phyloP scores from a whole-genome alignment of 768 basidiomycete genomes.

The Xerocomellus intermedius region DNA sequence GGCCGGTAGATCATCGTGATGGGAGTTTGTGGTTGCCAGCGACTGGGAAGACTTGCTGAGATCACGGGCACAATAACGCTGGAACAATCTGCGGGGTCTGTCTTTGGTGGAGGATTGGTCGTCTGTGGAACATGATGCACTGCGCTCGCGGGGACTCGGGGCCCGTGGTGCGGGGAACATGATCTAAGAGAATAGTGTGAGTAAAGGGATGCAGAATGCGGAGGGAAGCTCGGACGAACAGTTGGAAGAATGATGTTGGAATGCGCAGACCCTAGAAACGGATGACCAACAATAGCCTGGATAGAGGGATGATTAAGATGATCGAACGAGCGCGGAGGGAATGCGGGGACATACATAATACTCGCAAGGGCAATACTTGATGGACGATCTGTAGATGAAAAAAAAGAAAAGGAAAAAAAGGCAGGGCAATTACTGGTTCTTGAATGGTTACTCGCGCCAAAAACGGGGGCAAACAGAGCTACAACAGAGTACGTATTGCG shows the following conservation, averaged over 20 bases:
- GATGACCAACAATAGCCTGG: conserved; percentile 17
- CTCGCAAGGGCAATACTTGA: background rate
- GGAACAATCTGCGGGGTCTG: conserved; percentile 10
- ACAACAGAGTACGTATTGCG: conserved; percentile 16
- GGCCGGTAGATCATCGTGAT: conserved; percentile 11
- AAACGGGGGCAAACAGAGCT: conserved; percentile 14
- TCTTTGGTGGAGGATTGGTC: conserved; percentile 12
- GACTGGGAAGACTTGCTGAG: conserved; percentile 21
- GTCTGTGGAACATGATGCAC: conserved; percentile 18
- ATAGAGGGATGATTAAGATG: background rate
- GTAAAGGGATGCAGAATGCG: background rate
- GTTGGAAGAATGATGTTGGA: background rate
- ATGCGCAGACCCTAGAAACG: conserved; percentile 16
- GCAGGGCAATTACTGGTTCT: background rate
- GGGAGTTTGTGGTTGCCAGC: conserved; percentile 6
- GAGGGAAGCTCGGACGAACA: background rate
- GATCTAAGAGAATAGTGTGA: conserved; percentile 1
- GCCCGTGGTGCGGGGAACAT: conserved; percentile 14
- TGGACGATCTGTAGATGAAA: conserved; percentile 1
- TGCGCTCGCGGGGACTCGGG: conserved; percentile 10
- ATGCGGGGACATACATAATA: conserved; percentile 22
- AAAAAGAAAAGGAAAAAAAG: background rate
- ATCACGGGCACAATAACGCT: conserved; percentile 11
- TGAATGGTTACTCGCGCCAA: background rate
- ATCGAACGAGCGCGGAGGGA: background rate